Percentiles rank a stretch among this genome's conserved stretches.
phyloP scores from a whole-genome alignment of 2,329 filamentous ascomycete genomes.

The Beauveria caledonica region DNA sequence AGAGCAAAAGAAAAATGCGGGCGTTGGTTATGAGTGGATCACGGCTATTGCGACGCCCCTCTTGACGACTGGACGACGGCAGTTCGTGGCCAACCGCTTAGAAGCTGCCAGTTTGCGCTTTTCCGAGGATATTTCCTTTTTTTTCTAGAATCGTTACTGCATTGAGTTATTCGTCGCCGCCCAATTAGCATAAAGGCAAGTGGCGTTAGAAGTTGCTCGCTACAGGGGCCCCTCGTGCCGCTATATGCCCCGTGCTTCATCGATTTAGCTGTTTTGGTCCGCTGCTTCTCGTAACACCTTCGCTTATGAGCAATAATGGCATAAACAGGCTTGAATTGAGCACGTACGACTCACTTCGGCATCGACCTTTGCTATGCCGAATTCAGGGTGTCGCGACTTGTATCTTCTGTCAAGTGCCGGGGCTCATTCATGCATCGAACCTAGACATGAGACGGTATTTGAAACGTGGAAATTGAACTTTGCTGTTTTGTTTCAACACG shows the following conservation, averaged over 20 bases:
- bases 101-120: not conserved
- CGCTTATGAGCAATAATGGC: not conserved
- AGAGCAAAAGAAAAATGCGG: constrained; percentile 1
- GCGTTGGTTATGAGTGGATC: not conserved
- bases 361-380: not conserved
- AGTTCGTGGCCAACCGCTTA: not conserved
- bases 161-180: not conserved
- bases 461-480: not conserved
- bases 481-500: constrained; percentile 1
- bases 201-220: not conserved
- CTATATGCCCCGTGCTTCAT: not conserved
- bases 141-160: not conserved
- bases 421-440: not conserved
- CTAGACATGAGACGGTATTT: constrained; percentile 4
- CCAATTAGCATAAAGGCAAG: not conserved
- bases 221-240: not conserved
- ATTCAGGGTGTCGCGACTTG: not conserved
- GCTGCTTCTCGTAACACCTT: not conserved
- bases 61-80: not conserved
- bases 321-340: not conserved
- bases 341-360: not conserved
- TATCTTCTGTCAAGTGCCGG: not conserved
- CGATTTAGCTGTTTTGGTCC: not conserved
- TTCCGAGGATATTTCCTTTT: not conserved
- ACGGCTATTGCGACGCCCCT: not conserved